Percentiles rank a stretch among this genome's conserved stretches.
phyloP scores from a whole-genome alignment of 805 yeast genomes.

The Myxozyma nipponensis region DNA sequence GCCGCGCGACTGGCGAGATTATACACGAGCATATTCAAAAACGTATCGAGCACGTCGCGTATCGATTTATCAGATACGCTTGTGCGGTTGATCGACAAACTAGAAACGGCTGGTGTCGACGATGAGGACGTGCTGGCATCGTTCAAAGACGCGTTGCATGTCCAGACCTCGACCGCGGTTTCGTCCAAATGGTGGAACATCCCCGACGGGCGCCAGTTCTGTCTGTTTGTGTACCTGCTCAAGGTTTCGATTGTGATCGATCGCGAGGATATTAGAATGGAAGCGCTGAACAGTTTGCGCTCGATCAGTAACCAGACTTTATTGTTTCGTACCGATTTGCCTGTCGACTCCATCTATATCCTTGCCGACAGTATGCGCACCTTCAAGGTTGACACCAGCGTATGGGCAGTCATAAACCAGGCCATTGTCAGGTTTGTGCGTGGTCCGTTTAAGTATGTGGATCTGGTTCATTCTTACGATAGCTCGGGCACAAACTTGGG shows the following conservation, averaged over 20 bases:
- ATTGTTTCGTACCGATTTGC: slow-evolving; percentile 49
- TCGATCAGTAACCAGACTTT: slow-evolving; percentile 51
- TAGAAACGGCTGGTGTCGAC: background rate
- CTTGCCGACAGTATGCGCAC: slow-evolving; percentile 49
- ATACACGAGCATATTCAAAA: slow-evolving; percentile 8
- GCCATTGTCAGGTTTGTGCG: slow-evolving; percentile 63
- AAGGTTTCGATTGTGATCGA: slow-evolving; percentile 33
- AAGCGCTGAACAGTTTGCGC: slow-evolving; percentile 49
- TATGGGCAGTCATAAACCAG: slow-evolving; percentile 73
- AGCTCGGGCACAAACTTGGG: slow-evolving; percentile 8
- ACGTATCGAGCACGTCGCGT: slow-evolving; percentile 2
- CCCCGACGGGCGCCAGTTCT: slow-evolving; percentile 40
- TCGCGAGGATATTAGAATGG: slow-evolving; percentile 34
- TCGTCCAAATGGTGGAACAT: slow-evolving; percentile 80
- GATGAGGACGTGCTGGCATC: slow-evolving; percentile 3
- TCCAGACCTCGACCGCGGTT: slow-evolving; percentile 51
- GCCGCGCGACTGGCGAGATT: slow-evolving; percentile 1
- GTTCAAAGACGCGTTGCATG: slow-evolving; percentile 46
- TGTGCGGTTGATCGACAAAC: background rate
- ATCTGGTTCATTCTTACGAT: slow-evolving; percentile 40
- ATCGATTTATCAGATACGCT: slow-evolving; percentile 11
- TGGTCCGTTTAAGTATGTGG: slow-evolving; percentile 83
- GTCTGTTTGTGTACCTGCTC: slow-evolving; percentile 65
- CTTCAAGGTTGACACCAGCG: slow-evolving; percentile 31
- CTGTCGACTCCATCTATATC: slow-evolving; percentile 54